Evolutionary conservation across 2,329 filamentous ascomycete genomes (phyloP), one percentile per base, ranked within the genome.

Genomic region (Pseudogymnoascus sp.): DNA sequence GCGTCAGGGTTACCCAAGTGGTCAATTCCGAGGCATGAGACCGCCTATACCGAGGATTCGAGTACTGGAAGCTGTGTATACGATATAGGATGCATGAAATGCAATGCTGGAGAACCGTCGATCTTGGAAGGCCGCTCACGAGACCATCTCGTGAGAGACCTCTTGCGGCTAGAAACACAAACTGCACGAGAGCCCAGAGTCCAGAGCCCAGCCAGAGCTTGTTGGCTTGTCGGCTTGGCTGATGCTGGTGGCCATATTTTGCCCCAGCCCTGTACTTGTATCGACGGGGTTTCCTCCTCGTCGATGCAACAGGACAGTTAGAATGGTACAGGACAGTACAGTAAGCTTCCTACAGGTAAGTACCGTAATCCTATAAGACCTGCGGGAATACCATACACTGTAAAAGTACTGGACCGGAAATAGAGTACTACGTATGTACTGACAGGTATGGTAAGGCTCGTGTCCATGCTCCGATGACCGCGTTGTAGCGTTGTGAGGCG

Each of bases 381-480:
- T 14, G 41, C 5, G 22, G 10, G 22, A 46, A 43, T 6, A 43
- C 2, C 22, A 46, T 46, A 26, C 40, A 22, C 40, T 26, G 12
- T 7, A 3, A 4, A 46, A 5, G 5, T 28, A 14, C 12, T 26
- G 22, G 22, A 26, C 11, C 11, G 12, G 24, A 50, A 50, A 50
- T 50, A 50, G 43, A 43, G 19, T 24, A 43, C 41, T 4, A 24
- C 14, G 43, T 28, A n/a, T 22, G 40, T 24, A 43, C 43, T 50
- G 40, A 43, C 40, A 43, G 40, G 22, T 50, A 26, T n/a, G 43
- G 43, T 26, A 50, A 26, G 43, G 22, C 43, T 50, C 43, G 43
- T 50, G 43, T 50, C 43, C 22, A 50, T 50, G 43, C 43, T 50
- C 43, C 43, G 43, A 50, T 50, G 43, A 50, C 43, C 43, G 43